Percentiles rank a stretch among this genome's conserved stretches.
Conservation (phyloP, 1,139 yeast genomes). For the Taphrina confusa region DNA sequence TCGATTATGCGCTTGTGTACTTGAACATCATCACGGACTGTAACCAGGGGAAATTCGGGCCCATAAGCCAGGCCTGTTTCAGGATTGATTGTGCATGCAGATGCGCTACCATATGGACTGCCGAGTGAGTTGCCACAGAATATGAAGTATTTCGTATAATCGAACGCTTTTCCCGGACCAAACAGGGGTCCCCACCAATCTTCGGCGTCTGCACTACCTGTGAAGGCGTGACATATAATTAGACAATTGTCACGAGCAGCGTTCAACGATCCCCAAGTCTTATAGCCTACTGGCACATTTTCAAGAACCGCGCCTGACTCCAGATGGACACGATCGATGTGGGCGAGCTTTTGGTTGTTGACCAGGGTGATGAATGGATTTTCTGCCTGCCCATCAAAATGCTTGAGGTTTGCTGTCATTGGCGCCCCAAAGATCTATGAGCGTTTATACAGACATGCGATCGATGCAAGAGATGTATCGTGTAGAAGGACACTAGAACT, state of each 20-base stretch:
- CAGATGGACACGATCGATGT: slow-evolving; percentile 70
- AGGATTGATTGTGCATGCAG: slow-evolving; percentile 78
- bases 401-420: slow-evolving; percentile 4
- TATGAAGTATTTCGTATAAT: slow-evolving; percentile 80
- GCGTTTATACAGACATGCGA: too few relatives aligned
- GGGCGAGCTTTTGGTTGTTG: slow-evolving; percentile 75
- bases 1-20: slow-evolving; percentile 78
- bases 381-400: slow-evolving; percentile 20
- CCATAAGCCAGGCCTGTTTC: slow-evolving; percentile 73
- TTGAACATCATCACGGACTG: slow-evolving; percentile 84
- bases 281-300: slow-evolving; percentile 88
- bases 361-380: slow-evolving; percentile 77
- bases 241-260: slow-evolving; percentile 67
- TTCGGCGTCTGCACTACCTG: slow-evolving; percentile 91
- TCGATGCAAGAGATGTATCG: too few relatives aligned
- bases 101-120: slow-evolving; percentile 93
- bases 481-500: too few relatives aligned
- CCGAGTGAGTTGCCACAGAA: slow-evolving; percentile 89
- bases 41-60: slow-evolving; percentile 90
- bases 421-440: background rate
- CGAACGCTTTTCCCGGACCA: slow-evolving; percentile 85
- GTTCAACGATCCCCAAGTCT: slow-evolving; percentile 88
- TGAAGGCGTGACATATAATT: slow-evolving; percentile 89
- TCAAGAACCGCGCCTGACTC: slow-evolving; percentile 78
- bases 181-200: slow-evolving; percentile 99